These are phyloP conservation scores for Aspergillus cejpii DNA, from an alignment of 2,329 filamentous ascomycete genomes.

Conservation along the genomic window DNA sequence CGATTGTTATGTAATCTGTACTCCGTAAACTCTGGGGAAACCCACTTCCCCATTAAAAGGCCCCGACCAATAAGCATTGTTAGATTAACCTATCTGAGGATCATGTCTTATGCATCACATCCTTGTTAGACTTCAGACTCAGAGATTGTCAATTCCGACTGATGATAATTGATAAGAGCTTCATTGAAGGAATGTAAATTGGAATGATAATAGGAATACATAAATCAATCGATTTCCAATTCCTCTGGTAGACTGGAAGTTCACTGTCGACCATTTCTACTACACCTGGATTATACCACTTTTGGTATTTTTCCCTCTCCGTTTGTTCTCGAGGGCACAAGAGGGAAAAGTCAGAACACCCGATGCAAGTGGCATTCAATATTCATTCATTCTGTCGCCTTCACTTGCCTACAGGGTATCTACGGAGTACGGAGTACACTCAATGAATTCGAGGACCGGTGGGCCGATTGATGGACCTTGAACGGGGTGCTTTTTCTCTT, in stretches of 20 bases:
- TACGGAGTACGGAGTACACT: too few species aligned
- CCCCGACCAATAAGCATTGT: constrained; percentile 15
- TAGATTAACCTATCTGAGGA: constrained; percentile 4
- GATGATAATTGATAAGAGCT: constrained; percentile 12
- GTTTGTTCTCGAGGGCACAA: too few species aligned
- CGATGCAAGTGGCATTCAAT: not conserved
- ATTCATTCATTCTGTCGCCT: not conserved
- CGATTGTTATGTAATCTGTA: too few species aligned
- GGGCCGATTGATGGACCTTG: not conserved
- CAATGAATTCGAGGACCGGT: not conserved
- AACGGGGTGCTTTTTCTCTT: not conserved
- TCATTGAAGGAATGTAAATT: constrained; percentile 8
- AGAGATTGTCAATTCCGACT: constrained; percentile 4
- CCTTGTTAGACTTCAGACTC: not conserved
- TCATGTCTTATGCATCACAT: not conserved
- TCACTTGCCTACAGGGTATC: not conserved
- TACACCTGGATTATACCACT: too few species aligned
- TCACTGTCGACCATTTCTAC: too few species aligned
- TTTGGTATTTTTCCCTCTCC: too few species aligned
- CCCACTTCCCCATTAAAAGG: constrained; percentile 2
- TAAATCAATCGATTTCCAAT: constrained; percentile 15
- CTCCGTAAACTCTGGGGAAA: not conserved
- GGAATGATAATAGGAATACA: constrained; percentile 18
- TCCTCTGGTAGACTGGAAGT: not conserved
- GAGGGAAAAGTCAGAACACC: not conserved